Evolutionary conservation across 2,329 filamentous ascomycete species (phyloP), one percentile per base, ranked within the genome.

Genomic region (Fusarium stilboides): DNA sequence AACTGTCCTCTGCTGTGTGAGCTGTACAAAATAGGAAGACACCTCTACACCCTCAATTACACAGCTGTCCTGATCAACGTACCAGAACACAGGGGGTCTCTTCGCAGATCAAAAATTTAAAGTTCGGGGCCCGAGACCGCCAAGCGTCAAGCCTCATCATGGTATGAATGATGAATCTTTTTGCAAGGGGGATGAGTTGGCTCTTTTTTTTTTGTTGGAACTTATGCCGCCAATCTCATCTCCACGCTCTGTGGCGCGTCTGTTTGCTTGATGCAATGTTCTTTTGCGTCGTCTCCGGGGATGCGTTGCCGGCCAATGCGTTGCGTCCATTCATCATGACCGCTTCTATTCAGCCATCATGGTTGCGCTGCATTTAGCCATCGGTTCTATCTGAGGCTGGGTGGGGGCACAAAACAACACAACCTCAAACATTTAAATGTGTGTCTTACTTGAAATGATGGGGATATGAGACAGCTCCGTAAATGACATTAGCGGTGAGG

Each of bases 41-140:
- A 31, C 28, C 28, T 31, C 28, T 24, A 20, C 39, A 15, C 40
- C 34, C 26, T 24, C 13, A 31, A 47, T 20, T 26, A 58, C 42
- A 40, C 43, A 65, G 43, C 44, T 65, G 39, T 55, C 63, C 62
- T 70, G 66, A 72, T 72, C 57, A 73, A 71, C 69, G 64, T 71
- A 70, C 67, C 69, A 71, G 64, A 71, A 65, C 68, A 64, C 54
- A 45, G 43, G 43, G 67, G 66, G 57, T 67, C 52, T 37, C 62
- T 36, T 56, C 44, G 64, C 53, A 61, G 65, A 71, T 72, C 69
- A 68, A 60, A 69, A 63, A 49, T 42, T 22, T 26, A 31, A 13
- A 31, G 28, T 31, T 59, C 59, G 61, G 68, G 44, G 59, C 57
- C 49, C 52, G 43, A 55, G 12, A 49, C 28, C 49, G 52, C 52